These are phyloP conservation scores for Taphrina wiesneri DNA, from an alignment of 1,139 yeast species.

Conservation along the genomic window DNA sequence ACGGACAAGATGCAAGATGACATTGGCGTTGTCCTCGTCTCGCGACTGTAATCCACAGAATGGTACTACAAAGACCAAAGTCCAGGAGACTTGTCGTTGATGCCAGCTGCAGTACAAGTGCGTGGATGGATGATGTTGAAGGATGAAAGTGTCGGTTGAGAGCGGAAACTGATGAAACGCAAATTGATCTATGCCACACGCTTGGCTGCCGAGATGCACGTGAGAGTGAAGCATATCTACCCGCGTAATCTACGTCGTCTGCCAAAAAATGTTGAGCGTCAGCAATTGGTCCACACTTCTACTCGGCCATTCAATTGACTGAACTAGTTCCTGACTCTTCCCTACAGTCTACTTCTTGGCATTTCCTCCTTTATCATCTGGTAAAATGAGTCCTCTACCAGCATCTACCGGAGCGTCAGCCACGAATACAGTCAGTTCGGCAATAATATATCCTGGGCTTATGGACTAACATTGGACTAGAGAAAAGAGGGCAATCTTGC, in stretches of 20 bases:
- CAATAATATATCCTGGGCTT: background rate
- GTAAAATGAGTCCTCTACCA: constrained; percentile 27
- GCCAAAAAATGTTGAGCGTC: background rate
- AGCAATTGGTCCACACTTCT: background rate
- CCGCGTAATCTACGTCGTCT: constrained; percentile 1
- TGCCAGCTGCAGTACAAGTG: background rate
- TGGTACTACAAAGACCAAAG: no score
- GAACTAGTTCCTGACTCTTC: background rate
- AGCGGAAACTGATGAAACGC: background rate
- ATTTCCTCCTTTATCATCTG: background rate
- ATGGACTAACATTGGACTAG: background rate
- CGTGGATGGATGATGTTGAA: background rate
- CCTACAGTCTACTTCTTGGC: background rate
- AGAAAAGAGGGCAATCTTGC: constrained; percentile 58
- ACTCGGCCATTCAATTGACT: background rate
- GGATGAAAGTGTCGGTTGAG: background rate
- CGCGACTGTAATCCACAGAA: no score
- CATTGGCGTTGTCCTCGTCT: no score
- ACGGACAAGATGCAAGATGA: no score
- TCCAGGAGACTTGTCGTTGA: background rate
- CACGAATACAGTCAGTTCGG: background rate
- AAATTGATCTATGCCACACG: background rate
- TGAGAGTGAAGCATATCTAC: background rate
- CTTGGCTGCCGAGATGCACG: background rate
- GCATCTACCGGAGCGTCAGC: constrained; percentile 23